Evolutionary conservation across 192 early-diverging fungal genomes (phyloP).

Genomic region (Rhizoclosmatium globosum): DNA sequence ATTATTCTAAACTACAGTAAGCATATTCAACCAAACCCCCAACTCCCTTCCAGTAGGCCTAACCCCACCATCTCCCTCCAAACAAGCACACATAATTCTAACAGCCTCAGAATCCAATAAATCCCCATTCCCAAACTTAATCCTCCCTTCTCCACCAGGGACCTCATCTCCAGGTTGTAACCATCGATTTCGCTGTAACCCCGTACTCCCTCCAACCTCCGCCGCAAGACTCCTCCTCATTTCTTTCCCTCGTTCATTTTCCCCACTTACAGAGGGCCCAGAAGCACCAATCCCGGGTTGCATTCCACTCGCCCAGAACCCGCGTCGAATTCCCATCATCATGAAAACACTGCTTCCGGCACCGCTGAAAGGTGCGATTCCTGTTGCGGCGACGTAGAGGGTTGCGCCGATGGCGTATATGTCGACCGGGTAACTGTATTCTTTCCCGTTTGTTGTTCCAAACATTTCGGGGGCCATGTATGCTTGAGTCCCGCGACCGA

Average conservation of each 20-base stretch:
- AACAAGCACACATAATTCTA: slow-evolving; percentile 38
- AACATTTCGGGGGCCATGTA: slow-evolving; percentile 60
- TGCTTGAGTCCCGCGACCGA: slow-evolving; percentile 56
- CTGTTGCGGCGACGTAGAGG: slow-evolving; percentile 53
- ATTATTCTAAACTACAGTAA: no score
- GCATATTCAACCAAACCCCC: slow-evolving; percentile 25
- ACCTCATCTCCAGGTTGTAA: slow-evolving; percentile 18
- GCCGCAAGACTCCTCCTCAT: neutral
- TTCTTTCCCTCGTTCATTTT: neutral
- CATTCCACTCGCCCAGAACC: slow-evolving; percentile 59
- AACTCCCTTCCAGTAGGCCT: slow-evolving; percentile 47
- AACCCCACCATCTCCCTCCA: slow-evolving; percentile 38
- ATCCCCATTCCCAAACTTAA: slow-evolving; percentile 49
- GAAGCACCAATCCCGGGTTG: slow-evolving; percentile 44
- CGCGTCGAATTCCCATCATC: slow-evolving; percentile 51
- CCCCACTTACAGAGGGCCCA: slow-evolving; percentile 32
- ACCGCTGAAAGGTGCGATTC: slow-evolving; percentile 48
- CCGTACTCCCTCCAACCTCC: slow-evolving; percentile 9
- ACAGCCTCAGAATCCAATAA: slow-evolving; percentile 40
- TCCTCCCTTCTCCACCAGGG: slow-evolving; percentile 34
- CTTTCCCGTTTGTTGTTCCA: neutral
- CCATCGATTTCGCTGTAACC: slow-evolving; percentile 19
- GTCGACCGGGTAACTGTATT: slow-evolving; percentile 59
- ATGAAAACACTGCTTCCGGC: slow-evolving; percentile 45
- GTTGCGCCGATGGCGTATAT: slow-evolving; percentile 59